Evolutionary conservation across 495 filamentous ascomycete genomes (phyloP), one percentile per base, ranked within the genome.

Genomic region (Letharia lupina): DNA sequence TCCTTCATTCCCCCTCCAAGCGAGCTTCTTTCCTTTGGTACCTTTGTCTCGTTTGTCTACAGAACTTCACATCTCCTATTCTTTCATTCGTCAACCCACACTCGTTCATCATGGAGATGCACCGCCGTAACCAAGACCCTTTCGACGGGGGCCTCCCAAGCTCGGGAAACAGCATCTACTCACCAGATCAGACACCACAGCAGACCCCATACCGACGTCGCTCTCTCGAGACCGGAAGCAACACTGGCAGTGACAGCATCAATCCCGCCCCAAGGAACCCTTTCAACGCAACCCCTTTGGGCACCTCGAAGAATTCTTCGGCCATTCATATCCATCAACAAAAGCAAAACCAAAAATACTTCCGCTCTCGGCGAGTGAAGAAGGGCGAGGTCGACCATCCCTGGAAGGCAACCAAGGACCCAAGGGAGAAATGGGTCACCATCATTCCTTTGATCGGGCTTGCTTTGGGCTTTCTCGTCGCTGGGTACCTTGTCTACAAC

Each of bases 401-500:
- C 28, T 93, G 90, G 42, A 70, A 68, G 37, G 74, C 78, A 28
- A 83, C 84, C 68, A 84, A 80, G 62, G 89, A 93, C 71, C 87
- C 89, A 6, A 86, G 82, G 72, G 87, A 92, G 80, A 92, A 91
- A 78, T 93, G 90, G 90, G 86, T 90, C 7, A 91, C 86, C 31
- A 90, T 93, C 64, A 82, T 93, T 41, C 89, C 89, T 5, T 70
- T 91, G 56, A 73, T 89, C 35, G 89, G 90, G 31, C 78, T 93
- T 57, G 28, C 82, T 20, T 59, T 90, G 13, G 90, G 90, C 33
- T 69, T 92, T 56, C 84, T 69, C 6, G 79, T 91, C 56, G 82
- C 86, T 6, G 89, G 79, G 1, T 80, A 90, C 67, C 71, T 93
- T 56, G 78, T 93, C 16, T 92, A 86, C 78, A 84, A 90, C 66